These are phyloP conservation scores for Penicillium herquei DNA, from an alignment of 495 filamentous ascomycete species.

Conservation along the genomic window DNA sequence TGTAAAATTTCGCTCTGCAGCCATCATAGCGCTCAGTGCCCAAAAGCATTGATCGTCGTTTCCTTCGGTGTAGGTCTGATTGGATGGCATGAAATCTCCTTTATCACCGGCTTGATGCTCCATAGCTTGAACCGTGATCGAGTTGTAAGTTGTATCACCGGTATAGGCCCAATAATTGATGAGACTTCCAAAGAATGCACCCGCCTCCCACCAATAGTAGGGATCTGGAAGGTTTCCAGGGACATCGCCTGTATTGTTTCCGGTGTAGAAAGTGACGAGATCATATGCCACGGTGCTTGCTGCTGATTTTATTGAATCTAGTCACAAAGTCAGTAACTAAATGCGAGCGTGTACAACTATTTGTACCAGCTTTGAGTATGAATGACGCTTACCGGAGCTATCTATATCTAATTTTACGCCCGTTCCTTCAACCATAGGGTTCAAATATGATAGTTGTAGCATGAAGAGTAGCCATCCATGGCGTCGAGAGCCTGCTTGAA, in stretches of 20 bases:
- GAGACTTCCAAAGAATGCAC: constrained; percentile 67
- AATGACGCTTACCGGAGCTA: constrained; percentile 4
- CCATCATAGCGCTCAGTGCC: constrained; percentile 73
- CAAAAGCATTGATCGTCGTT: constrained; percentile 87
- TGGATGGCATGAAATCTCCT: constrained; percentile 69
- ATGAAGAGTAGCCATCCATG: no score
- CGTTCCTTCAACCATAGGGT: neutral
- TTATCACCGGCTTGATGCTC: constrained; percentile 63
- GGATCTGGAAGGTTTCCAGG: constrained; percentile 68
- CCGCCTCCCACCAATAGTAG: constrained; percentile 79
- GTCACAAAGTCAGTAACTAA: neutral
- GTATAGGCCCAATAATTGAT: constrained; percentile 81
- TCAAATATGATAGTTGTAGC: neutral
- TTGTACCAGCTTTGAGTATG: no score
- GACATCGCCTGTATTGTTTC: constrained; percentile 62
- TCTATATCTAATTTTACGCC: constrained; percentile 6
- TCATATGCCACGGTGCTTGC: constrained; percentile 38
- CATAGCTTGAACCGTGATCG: constrained; percentile 60
- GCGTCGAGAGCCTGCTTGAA: no score
- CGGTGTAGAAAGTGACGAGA: constrained; percentile 59
- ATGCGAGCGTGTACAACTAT: no score
- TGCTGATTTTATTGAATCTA: constrained; percentile 47
- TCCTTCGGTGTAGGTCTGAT: constrained; percentile 70
- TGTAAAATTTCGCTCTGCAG: constrained; percentile 70
- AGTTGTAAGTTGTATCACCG: constrained; percentile 67